Base-by-base conservation (phyloP, 768 basidiomycete species). In the Macrolepiota dolichaula region DNA sequence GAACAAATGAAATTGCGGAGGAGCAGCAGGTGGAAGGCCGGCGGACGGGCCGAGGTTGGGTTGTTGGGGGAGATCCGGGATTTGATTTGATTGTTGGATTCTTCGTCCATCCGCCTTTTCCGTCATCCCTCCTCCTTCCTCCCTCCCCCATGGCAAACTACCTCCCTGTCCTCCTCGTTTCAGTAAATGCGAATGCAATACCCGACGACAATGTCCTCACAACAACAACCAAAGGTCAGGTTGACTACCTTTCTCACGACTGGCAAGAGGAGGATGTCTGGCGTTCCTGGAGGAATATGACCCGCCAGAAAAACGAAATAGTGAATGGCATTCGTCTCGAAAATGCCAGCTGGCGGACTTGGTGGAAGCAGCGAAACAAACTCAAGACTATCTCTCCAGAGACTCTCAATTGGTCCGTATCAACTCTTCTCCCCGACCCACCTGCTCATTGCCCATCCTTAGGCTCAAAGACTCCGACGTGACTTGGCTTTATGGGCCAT, bases 391-490 rank as follows among this genome's bases (percentile, higher is more conserved):
- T 99, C 71, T 91, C 88, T 25, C 96, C 96, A 61, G 97, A 99
- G 79, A 97, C 96, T 3, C 85, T 99, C 67, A 99, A 99, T 74
- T 99, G 96, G 96, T 98, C 69, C 69, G 90, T 74, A 44, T 46
- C 29, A 62, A 52, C 37, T 44, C 59, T 46, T 57, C 4, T 62
- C 46, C 56, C 62, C 49, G 53, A 19, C 53, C 51, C 38, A 40
- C 44, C 57, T 61, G 64, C 36, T 64, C 51, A 63, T 62, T 59
- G 56, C 38, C 46, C 60, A 46, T 36, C 44, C 46, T 54, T 77
- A 98, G 96, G 96, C 86, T 99, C 68, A 99, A 99, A 74, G 96
- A 99, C 74, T 95, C 92, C 5, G 96, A 99, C 72, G 96, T 98
- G 42, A 99, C 97, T 1, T 99, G 96, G 96, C 85, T 99, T 0